Evolutionary conservation across 257 asterid genomes (phyloP), one percentile per base, ranked within the genome.

Genomic region (Scutellaria barbata): DNA sequence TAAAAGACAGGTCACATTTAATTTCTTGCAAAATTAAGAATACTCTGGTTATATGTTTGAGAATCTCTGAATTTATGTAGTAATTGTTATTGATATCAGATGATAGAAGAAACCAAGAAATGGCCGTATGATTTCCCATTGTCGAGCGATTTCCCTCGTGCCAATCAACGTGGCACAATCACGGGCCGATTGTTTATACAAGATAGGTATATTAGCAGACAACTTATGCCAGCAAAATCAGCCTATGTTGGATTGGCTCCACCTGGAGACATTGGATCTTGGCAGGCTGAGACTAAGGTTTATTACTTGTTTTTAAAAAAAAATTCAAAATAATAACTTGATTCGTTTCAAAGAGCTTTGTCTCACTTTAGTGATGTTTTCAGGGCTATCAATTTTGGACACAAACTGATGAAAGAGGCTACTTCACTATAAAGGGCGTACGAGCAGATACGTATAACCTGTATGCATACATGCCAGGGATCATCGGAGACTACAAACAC

Each of bases 301-400:
- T 51, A 6, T 12, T 40, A 5, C 1, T n/a, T n/a, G 47, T 35
- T 14, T 39, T 9, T 30, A 30, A 5, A 20, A 10, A 3, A 10
- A 22, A 53, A 6, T 48, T n/a, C 20, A 2, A 6, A 12, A 33
- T 11, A 6, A 41, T 42, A 42, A 37, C 20, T 8, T 35, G 20
- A 35, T 17, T 63, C 45, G 10, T 22, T 64, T 18, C 43, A n/a
- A 10, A 4, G 12, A 30, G 35, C 35, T 20, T 17, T 8, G n/a
- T 68, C n/a, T 4, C 3, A 5, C 41, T 16, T 13, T 48, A 51
- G n/a, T 67, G 8, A 8, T 17, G 13, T 56, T 51, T 0, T 6
- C 72, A 89, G 96, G 91, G 85, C n/a, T 92, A 92, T 73, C 98
- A 92, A 78, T 92, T 92, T 60, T 89, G 98, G 98, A 75, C 69